These are phyloP conservation scores for Lizonia empirigonia DNA, from an alignment of 2,329 filamentous ascomycete species.

Conservation along the genomic window DNA sequence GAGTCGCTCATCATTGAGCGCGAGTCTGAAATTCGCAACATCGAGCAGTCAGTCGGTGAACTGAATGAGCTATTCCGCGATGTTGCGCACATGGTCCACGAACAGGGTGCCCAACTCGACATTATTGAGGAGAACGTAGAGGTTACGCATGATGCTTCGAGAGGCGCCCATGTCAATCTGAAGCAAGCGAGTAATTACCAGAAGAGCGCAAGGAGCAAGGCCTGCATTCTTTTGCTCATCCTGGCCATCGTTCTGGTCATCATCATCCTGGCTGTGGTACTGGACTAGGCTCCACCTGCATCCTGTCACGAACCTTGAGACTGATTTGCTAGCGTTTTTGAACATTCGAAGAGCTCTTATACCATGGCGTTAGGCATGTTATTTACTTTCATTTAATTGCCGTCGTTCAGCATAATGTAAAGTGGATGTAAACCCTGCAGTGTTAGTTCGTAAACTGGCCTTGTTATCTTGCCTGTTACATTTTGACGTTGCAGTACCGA, in stretches of 20 bases:
- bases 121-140: conserved; percentile 89
- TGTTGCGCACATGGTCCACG: conserved; percentile 94
- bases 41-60: conserved; percentile 94
- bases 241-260: conserved; percentile 87
- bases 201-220: conserved; percentile 92
- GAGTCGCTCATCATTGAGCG: conserved; percentile 94
- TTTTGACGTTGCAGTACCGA: neutral
- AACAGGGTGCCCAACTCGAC: conserved; percentile 88
- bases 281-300: conserved; percentile 61
- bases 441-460: neutral
- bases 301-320: conserved; percentile 8
- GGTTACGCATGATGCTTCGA: conserved; percentile 78
- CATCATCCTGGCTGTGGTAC: conserved; percentile 81
- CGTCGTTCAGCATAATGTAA: neutral
- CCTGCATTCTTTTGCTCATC: conserved; percentile 88
- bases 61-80: conserved; percentile 96
- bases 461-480: neutral
- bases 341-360: conserved; percentile 16
- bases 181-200: conserved; percentile 88
- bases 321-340: conserved; percentile 15
- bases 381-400: neutral
- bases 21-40: conserved; percentile 95
- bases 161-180: conserved; percentile 84
- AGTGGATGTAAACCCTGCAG: conserved; percentile 7
- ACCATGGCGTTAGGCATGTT: conserved; percentile 22